phyloP scores from a whole-genome alignment of 2,329 filamentous ascomycete genomes.

The Colletotrichum chrysophilum region DNA sequence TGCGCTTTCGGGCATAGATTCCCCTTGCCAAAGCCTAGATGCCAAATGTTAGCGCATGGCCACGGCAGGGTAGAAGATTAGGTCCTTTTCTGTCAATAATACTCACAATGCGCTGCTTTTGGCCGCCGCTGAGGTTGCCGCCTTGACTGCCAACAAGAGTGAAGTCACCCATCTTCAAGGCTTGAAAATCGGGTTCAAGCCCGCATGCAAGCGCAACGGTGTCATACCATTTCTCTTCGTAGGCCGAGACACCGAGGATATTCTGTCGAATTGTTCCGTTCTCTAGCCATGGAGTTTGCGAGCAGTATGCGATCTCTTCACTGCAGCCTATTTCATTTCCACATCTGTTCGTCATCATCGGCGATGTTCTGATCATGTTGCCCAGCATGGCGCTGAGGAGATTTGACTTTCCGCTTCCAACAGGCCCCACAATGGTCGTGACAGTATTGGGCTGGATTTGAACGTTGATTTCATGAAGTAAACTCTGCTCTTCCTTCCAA shows the following conservation, averaged over 20 bases:
- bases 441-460: not conserved
- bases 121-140: not conserved
- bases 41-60: not conserved
- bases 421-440: constrained; percentile 8
- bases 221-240: constrained; percentile 2
- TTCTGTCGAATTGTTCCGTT: not conserved
- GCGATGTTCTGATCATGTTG: not conserved
- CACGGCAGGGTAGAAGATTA: not conserved
- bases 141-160: constrained; percentile 1
- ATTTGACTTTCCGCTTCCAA: constrained; percentile 16
- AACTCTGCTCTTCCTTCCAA: not conserved
- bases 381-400: constrained; percentile 5
- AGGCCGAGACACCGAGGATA: not conserved
- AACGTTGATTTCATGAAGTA: not conserved
- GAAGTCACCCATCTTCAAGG: not conserved
- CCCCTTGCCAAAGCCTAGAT: not conserved
- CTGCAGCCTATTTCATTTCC: fast-evolving
- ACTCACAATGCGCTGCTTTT: constrained; percentile 17
- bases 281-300: constrained; percentile 8
- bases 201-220: not conserved
- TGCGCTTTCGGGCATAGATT: not conserved
- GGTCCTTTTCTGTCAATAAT: not conserved
- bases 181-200: not conserved
- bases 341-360: not conserved
- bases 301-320: not conserved